Evolutionary conservation across 305 asterid genomes (phyloP).

Genomic region (Fraxinus paxiana): DNA sequence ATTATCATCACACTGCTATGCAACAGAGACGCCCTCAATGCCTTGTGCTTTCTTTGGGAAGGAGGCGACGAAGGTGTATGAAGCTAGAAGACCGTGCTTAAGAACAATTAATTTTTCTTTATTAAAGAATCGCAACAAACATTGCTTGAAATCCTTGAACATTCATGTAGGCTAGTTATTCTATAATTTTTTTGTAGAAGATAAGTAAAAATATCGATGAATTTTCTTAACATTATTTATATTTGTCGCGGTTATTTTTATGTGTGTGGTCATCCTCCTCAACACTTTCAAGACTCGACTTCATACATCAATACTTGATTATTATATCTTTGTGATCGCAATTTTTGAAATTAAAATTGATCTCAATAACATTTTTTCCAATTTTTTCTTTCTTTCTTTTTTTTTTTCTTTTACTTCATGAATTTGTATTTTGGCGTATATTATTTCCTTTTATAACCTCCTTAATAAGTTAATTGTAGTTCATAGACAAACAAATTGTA

Average conservation of each 20-base stretch:
- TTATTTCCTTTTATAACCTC: neutral
- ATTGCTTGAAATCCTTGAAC: neutral
- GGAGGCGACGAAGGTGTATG: neutral
- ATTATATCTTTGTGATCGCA: neutral
- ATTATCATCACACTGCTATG: neutral
- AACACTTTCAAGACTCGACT: neutral
- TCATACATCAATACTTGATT: neutral
- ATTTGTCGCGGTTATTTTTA: neutral
- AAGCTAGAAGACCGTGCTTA: neutral
- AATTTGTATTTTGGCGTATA: neutral
- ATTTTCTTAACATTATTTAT: neutral
- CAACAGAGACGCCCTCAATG: neutral
- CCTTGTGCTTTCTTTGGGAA: neutral
- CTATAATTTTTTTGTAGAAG: neutral
- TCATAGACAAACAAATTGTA: neutral
- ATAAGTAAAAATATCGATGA: neutral
- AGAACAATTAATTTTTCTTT: neutral
- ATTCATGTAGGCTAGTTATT: neutral
- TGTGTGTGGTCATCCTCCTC: neutral
- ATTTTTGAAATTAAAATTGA: neutral
- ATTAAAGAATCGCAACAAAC: neutral
- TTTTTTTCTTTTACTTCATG: neutral
- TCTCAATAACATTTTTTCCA: neutral
- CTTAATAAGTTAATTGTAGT: neutral
- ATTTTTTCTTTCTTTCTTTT: neutral